Base-by-base conservation (phyloP, 345 rosid genomes). In the Sisymbrium altissimum region DNA sequence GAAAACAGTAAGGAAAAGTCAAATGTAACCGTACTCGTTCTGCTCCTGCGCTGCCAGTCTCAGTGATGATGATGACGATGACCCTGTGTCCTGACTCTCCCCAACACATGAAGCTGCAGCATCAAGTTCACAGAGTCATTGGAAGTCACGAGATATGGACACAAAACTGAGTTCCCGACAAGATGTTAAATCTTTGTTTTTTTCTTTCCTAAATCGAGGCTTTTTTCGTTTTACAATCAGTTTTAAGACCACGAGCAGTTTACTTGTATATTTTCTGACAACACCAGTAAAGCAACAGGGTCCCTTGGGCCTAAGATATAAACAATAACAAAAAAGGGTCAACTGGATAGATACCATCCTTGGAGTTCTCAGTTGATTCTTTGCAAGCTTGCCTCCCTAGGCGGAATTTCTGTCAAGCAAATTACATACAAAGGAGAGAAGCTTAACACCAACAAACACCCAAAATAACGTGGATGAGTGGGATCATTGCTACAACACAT, bases 321-420 rank as follows among this genome's bases (percentile, higher is more conserved):
- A 3, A 23, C 25, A 29, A 15, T 15, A 40, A 40, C n/a, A 23
- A 56, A 17, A 23, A 80, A 62, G 30, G 53, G 53, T 40, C 7
- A 68, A 59, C 4, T 19, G 64, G 52, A 43, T 10, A 11, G 14
- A 17, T 84, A 94, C 98, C 96, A 80, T 95, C 98, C 79, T 95
- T 95, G 45, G 97, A 86, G 80, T 83, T 92, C 45, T 88, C 97
- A 67, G 81, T 82, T 56, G 91, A 83, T 70, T 90, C 98, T 83
- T 88, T 95, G 87, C 87, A 84, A n/a, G 90, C 78, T 73, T 95
- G 97, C 83, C 88, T 95, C 50, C 98, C 98, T 64, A 95, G 23
- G 48, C 98, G 86, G 73, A 86, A 95, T 80, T 95, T 95, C 99
- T 95, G 89, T 78, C 3, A 10, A 58, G 49, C 50, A 57, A 38